Conservation (phyloP, 306 rosid genomes). For the Ziziphus jujuba region DNA sequence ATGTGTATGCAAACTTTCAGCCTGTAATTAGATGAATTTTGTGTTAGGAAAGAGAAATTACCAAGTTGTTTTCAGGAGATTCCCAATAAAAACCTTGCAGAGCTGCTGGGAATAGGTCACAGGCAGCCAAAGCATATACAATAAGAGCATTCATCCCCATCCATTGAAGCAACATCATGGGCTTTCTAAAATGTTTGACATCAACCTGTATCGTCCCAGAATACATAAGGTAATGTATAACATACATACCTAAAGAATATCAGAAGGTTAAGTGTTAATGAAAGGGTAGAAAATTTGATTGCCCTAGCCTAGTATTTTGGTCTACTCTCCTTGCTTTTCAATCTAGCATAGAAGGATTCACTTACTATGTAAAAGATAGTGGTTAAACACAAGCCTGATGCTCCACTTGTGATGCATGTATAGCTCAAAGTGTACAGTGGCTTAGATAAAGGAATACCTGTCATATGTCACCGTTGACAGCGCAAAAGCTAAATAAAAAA, state of each 20-base stretch:
- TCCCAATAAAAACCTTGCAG: constrained; percentile 77
- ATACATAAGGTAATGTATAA: neutral
- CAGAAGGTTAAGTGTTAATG: neutral
- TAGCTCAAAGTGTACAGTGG: constrained; percentile 77
- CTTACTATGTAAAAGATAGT: constrained; percentile 63
- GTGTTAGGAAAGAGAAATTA: constrained; percentile 25
- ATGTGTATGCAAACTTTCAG: no score
- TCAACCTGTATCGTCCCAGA: constrained; percentile 50
- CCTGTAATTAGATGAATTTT: no score
- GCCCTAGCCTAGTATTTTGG: no score
- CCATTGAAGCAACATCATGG: constrained; percentile 61
- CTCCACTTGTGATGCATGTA: constrained; percentile 69
- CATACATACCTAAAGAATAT: neutral
- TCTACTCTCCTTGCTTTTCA: no score
- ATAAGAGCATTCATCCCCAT: constrained; percentile 82
- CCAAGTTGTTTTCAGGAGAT: constrained; percentile 73
- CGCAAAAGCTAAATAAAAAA: constrained; percentile 8
- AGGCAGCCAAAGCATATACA: constrained; percentile 68
- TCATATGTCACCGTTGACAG: constrained; percentile 29
- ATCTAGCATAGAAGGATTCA: neutral
- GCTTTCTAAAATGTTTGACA: constrained; percentile 48
- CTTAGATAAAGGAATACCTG: constrained; percentile 78
- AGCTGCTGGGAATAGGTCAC: constrained; percentile 65
- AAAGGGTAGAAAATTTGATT: no score
- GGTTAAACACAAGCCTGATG: constrained; percentile 66